Evolutionary conservation across 495 filamentous ascomycete species (phyloP).

Genomic region (Durotheca rogersii): DNA sequence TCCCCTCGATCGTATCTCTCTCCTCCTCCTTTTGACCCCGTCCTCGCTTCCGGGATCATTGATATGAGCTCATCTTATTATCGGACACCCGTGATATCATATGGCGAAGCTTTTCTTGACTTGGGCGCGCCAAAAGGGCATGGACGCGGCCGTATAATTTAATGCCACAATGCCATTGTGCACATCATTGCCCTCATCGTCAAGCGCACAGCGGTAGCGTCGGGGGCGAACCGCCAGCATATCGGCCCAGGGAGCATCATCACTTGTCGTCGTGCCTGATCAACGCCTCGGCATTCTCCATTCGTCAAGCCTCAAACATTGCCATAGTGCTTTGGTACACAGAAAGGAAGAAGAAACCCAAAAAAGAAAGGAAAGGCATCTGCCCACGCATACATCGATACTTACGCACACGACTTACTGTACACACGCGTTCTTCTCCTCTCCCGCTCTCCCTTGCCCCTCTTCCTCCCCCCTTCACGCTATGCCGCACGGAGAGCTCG

Average conservation of each 20-base stretch:
- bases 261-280: neutral
- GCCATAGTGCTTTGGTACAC: no score
- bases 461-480: no score
- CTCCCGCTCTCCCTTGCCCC: no score
- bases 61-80: conserved; percentile 27
- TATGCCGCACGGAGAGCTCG: neutral
- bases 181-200: neutral
- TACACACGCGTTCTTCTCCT: no score
- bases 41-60: conserved; percentile 13
- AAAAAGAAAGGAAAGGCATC: no score
- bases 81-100: conserved; percentile 19
- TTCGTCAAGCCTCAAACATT: no score
- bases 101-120: conserved; percentile 18
- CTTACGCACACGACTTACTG: no score
- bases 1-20: conserved; percentile 30
- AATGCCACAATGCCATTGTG: conserved; percentile 24
- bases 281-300: neutral
- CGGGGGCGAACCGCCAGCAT: no score
- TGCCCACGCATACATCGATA: no score
- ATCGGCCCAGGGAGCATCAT: no score
- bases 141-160: conserved; percentile 6
- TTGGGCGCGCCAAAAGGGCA: neutral
- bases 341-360: no score
- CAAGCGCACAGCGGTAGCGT: neutral
- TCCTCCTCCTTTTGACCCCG: conserved; percentile 13